Percentiles rank a stretch among this genome's conserved stretches.
phyloP scores from a whole-genome alignment of 1,139 yeast species.

The Meyerozyma sp. region DNA sequence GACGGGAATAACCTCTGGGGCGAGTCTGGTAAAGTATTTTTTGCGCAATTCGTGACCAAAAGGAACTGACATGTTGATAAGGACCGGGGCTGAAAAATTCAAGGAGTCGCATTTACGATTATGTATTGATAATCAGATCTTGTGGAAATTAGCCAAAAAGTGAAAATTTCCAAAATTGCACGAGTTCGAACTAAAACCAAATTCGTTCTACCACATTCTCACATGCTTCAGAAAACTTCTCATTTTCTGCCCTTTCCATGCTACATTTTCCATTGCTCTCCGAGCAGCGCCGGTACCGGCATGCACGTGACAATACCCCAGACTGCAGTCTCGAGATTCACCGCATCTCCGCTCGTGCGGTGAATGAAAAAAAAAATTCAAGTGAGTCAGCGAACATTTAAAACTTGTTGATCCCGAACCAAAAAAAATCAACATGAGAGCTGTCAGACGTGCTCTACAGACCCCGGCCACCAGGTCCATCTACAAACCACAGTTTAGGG shows the following conservation, averaged over 20 bases:
- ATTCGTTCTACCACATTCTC: no score
- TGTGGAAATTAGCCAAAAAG: not conserved
- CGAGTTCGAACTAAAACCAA: no score
- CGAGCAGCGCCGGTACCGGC: not conserved
- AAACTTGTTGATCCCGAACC: not conserved
- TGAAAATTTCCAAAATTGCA: not conserved
- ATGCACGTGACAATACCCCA: not conserved
- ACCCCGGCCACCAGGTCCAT: slow-evolving; percentile 8
- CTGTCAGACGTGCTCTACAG: not conserved
- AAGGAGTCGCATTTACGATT: not conserved
- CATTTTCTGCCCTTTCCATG: not conserved
- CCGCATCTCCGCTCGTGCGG: slow-evolving; percentile 1
- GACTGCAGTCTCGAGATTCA: not conserved
- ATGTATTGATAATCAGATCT: no score
- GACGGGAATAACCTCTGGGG: slow-evolving; percentile 30
- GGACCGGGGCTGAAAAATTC: not conserved
- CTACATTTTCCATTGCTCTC: not conserved
- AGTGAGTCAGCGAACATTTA: not conserved
- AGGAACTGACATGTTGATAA: slow-evolving; percentile 7
- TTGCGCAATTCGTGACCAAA: slow-evolving; percentile 52
- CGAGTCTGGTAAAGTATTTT: slow-evolving; percentile 38
- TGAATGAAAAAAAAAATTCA: not conserved
- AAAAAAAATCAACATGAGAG: not conserved
- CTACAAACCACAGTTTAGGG: slow-evolving; percentile 17
- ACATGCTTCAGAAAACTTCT: no score